Evolutionary conservation across 495 filamentous ascomycete genomes (phyloP).

Genomic region (Aeminium ludgeri): DNA sequence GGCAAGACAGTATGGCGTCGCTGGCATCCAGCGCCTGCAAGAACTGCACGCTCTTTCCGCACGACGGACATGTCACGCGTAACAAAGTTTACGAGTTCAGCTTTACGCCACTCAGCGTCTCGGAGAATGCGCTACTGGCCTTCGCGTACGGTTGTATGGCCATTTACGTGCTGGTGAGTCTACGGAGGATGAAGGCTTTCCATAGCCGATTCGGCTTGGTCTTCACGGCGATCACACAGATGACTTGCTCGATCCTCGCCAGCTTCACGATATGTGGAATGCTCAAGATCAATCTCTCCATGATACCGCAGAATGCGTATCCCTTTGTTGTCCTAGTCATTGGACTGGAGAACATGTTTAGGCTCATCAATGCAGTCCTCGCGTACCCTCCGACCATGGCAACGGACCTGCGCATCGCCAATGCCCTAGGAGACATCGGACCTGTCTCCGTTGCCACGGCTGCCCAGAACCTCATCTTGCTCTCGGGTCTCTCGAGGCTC

Average conservation of each 20-base stretch:
- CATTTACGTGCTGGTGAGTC: constrained; percentile 38
- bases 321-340: constrained; percentile 53
- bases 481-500: constrained; percentile 37
- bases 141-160: constrained; percentile 42
- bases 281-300: constrained; percentile 26
- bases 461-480: constrained; percentile 40
- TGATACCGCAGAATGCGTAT: constrained; percentile 35
- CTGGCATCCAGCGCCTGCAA: constrained; percentile 29
- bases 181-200: constrained; percentile 46
- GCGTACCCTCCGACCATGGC: constrained; percentile 43
- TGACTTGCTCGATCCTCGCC: constrained; percentile 42
- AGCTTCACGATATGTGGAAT: constrained; percentile 25
- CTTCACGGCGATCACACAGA: constrained; percentile 36
- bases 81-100: constrained; percentile 55
- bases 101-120: constrained; percentile 45
- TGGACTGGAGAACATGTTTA: constrained; percentile 52
- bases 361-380: constrained; percentile 54
- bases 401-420: constrained; percentile 41
- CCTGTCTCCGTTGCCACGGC: constrained; percentile 44
- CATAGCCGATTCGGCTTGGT: constrained; percentile 52
- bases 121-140: constrained; percentile 40
- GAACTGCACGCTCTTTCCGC: constrained; percentile 45
- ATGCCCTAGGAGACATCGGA: constrained; percentile 51
- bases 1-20: constrained; percentile 36
- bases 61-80: constrained; percentile 30